Base-by-base conservation (phyloP, 1,284 basidiomycete genomes). In the Thecaphora frezii region DNA sequence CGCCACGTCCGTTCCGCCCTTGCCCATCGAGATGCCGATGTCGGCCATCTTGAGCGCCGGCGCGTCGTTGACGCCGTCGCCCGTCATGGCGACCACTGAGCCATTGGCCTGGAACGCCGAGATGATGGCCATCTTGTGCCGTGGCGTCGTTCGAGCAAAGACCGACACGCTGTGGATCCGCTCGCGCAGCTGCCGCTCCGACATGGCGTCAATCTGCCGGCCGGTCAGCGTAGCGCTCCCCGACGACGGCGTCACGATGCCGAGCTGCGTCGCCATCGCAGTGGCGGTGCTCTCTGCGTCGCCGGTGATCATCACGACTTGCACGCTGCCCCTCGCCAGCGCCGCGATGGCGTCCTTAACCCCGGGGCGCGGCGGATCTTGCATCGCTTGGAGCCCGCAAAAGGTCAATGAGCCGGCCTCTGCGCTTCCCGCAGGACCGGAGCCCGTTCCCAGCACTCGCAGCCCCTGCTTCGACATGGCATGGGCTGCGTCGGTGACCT, bases 271-370 rank as follows among this genome's bases (percentile, higher is more conserved):
- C 24, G 92, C 93, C 59, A 97, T 96, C 19, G 91, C 87, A 12
- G 91, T 74, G 1, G 94, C 94, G 0, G 94, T 98, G 54, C 88
- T 84, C 80, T 93, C 90, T 22, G 92, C 88, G 74, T 97, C 94
- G 16, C 94, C 94, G 0, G 94, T 97, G 78, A 97, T 97, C 93
- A 98, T 97, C 40, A 97, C 89, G 14, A 97, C 88, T 73, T 94
- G 91, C 36, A 98, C 89, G 8, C 93, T 91, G 18, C 89, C 92
- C 18, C 83, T 81, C 72, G 92, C 89, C 24, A 97, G 82, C 23
- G 88, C 81, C 26, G 83, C 83, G 59, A 97, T 88, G 10, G 93
- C 88, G 68, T 92, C 89, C 2, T 88, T 87, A n/a, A 97, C 93
- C 23, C 93, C 93, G 66, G 88, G 88, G 42, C 94, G 83, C 0